Conservation (phyloP, 148 eudicot species). For the Fallopia convolvulus region DNA sequence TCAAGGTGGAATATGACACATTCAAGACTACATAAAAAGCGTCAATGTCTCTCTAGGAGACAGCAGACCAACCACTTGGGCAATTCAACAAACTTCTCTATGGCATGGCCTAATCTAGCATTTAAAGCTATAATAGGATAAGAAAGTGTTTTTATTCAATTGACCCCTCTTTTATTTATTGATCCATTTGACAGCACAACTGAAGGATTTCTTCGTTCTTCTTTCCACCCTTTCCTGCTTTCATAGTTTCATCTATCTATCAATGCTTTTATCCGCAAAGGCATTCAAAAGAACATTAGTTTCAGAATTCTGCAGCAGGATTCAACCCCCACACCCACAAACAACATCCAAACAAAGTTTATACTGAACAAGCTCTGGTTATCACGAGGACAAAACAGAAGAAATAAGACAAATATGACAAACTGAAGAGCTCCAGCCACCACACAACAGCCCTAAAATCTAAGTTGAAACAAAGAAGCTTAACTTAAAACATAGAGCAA, state of each 20-base stretch:
- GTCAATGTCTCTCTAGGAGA: not conserved
- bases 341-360: not conserved
- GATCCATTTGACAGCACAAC: not conserved
- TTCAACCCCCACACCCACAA: not conserved
- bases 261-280: not conserved
- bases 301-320: not conserved
- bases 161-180: not conserved
- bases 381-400: not conserved
- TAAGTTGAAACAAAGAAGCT: not conserved
- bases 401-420: not conserved
- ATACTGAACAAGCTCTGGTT: not conserved
- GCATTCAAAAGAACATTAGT: not conserved
- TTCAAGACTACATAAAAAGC: not conserved
- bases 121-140: not conserved
- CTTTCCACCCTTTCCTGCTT: not conserved
- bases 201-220: not conserved
- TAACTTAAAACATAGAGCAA: not conserved
- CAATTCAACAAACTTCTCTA: not conserved
- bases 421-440: not conserved
- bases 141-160: not conserved
- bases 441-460: not conserved
- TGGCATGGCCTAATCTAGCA: not conserved
- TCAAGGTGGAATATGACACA: not conserved
- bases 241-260: not conserved
- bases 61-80: not conserved